These are phyloP conservation scores for Cystobasidium slooffiae DNA, from an alignment of 1,284 basidiomycete genomes.

Conservation along the genomic window DNA sequence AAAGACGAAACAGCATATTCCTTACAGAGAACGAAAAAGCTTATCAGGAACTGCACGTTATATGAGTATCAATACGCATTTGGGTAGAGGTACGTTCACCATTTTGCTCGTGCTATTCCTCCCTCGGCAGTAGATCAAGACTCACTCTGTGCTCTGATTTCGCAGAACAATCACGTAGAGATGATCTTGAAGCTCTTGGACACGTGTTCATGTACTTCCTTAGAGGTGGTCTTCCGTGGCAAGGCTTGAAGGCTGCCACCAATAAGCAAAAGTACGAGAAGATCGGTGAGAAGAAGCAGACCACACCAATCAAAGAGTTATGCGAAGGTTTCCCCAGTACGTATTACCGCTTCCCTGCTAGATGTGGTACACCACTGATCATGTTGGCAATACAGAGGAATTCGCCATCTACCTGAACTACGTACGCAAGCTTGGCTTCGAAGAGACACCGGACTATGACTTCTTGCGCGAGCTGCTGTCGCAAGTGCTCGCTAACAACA, in stretches of 20 bases:
- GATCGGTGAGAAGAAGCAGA: conserved; percentile 98
- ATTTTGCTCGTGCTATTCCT: background rate
- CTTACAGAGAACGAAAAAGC: conserved; percentile 92
- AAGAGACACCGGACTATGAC: conserved; percentile 92
- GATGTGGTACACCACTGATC: background rate
- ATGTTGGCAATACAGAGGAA: conserved; percentile 65
- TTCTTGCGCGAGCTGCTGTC: conserved; percentile 89
- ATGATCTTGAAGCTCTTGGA: conserved; percentile 91
- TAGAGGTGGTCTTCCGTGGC: conserved; percentile 88
- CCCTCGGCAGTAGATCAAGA: too few relatives aligned
- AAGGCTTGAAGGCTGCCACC: conserved; percentile 87
- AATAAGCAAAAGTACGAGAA: conserved; percentile 99
- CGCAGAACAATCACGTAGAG: conserved; percentile 87
- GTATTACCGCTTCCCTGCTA: conserved; percentile 53
- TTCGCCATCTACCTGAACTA: conserved; percentile 87
- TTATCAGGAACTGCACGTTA: conserved; percentile 87
- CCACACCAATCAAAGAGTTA: conserved; percentile 89
- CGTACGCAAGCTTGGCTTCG: conserved; percentile 80
- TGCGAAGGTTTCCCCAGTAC: conserved; percentile 88
- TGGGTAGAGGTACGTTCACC: conserved; percentile 73
- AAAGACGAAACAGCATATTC: conserved; percentile 95
- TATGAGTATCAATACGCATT: conserved; percentile 96
- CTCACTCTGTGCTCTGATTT: background rate
- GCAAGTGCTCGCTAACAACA: conserved; percentile 86
- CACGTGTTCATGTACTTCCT: conserved; percentile 99